Base-by-base conservation (phyloP, 2,329 filamentous ascomycete genomes). In the Penicillium sp. region DNA sequence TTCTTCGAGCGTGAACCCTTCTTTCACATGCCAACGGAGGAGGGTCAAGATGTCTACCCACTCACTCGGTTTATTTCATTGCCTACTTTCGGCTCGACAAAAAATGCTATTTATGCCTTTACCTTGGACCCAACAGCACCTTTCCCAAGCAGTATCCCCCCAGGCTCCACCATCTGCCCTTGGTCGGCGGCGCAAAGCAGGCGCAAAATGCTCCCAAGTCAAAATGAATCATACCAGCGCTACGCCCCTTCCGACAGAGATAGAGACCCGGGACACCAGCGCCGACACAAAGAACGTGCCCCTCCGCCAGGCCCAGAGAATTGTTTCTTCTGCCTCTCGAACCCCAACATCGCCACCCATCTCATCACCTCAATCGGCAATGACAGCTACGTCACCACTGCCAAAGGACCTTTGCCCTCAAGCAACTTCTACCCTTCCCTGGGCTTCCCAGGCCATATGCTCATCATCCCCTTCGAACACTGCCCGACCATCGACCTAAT, bases 291-390 rank as follows among this genome's bases (percentile, higher is more conserved):
- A 52, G 75, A 72, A 68, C 81, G 79, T 25, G 77, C 73, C 6
- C 86, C 73, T 25, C 73, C 72, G 1, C 75, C 87, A 13, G 86
- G 87, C 0, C 91, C 91, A 2, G 87, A 88, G 52, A 84, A 89
- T 68, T 99, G 94, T 77, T 99, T 94, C 80, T 97, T 99, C 79
- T 99, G 94, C 72, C 82, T 99, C 12, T 93, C 91, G 6, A 97
- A 96, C 73, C 86, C 89, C 6, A 89, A 89, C 60, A 80, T 94
- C 44, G 89, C 90, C 52, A 89, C 88, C 1, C 93, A 99, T 76
- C 89, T 99, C 75, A 89, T 97, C 68, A 89, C 89, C 63, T 92
- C 89, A 27, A 93, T 99, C 62, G 94, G 90, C 53, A 87, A 92
- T 19, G 89, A 96, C 59, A 83, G 87, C 53, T 97, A 97, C 73